These are phyloP conservation scores for Fusarium euwallaceae DNA, from an alignment of 2,329 filamentous ascomycete species.

Conservation along the genomic window DNA sequence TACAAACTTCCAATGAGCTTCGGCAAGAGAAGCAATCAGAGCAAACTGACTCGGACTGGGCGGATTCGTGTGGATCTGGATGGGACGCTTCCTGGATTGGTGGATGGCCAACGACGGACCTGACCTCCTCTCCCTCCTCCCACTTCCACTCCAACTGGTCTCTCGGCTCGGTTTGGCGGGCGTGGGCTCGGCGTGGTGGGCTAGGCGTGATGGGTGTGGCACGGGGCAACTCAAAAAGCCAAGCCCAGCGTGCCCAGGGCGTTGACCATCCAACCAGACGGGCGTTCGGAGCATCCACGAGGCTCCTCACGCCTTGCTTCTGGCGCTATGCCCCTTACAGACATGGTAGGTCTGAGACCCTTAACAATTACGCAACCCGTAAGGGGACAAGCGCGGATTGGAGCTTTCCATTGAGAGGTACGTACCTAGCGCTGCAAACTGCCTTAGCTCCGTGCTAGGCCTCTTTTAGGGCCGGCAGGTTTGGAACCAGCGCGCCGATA, in stretches of 20 bases:
- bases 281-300: slow-evolving; percentile 25
- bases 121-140: background rate
- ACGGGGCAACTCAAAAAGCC: slow-evolving; percentile 39
- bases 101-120: slow-evolving; percentile 25
- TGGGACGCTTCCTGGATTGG: slow-evolving; percentile 16
- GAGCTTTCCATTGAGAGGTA: slow-evolving; percentile 28
- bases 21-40: slow-evolving; percentile 6
- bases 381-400: slow-evolving; percentile 39
- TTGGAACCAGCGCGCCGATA: slow-evolving; percentile 42
- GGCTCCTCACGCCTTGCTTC: slow-evolving; percentile 19
- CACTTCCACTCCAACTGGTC: slow-evolving; percentile 21
- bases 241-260: slow-evolving; percentile 4
- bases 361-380: slow-evolving; percentile 39
- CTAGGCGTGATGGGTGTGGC: slow-evolving; percentile 21
- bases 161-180: slow-evolving; percentile 23
- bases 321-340: slow-evolving; percentile 32
- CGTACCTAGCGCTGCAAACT: slow-evolving; percentile 32
- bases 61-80: slow-evolving; percentile 30
- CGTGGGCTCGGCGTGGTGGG: slow-evolving; percentile 14
- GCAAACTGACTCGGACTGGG: slow-evolving; percentile 36
- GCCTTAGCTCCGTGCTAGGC: slow-evolving; percentile 40
- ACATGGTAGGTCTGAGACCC: slow-evolving; percentile 33
- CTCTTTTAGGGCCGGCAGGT: slow-evolving; percentile 43
- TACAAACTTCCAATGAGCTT: slow-evolving; percentile 23
- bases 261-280: slow-evolving; percentile 47